Evolutionary conservation across 129 eudicot species (phyloP), one percentile per base, ranked within the genome.

Genomic region (Flaveria bidentis): DNA sequence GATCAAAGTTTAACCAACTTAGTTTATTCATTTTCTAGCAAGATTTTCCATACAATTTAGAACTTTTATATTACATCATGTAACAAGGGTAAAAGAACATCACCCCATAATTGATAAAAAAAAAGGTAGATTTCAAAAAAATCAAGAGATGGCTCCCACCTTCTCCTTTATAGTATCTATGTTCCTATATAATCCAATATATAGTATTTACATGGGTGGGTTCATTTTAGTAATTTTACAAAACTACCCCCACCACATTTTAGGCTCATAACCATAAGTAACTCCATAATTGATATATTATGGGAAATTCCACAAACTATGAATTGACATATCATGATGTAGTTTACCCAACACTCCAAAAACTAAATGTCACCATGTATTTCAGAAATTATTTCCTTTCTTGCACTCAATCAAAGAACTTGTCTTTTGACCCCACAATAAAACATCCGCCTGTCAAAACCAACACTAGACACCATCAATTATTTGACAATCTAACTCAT

Each of bases 351-450:
- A 67, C 78, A 66, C 82, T 71, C 77, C 81, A 55, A 72, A 45
- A 61, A 82, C 82, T 82, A 82, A 67, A 65, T 67, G 90, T 86
- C 89, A 84, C 81, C 88, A 73, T 49, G 76, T 74, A 67, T 70
- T 80, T 86, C 87, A 84, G 84, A 77, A 60, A 72, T 79, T 64
- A 72, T 58, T 66, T 64, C 78, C 78, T 81, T 84, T 74, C 78
- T 67, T 74, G 81, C 82, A 81, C 82, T 62, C 81, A 75, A 82
- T 76, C 80, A 78, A 78, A 75, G 61, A 71, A 56, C 73, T 79
- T 75, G 71, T 60, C 74, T 41, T 69, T 63, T 72, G 83, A 72
- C 78, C 78, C 78, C 83, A 79, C 83, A 50, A 72, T 63, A 50
- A 72, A 65, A 39, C 70, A 49, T 45, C 45, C 82, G 68, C 83